Evolutionary conservation across 148 eudicot genomes (phyloP).

Genomic region (Rhododendron molle): DNA sequence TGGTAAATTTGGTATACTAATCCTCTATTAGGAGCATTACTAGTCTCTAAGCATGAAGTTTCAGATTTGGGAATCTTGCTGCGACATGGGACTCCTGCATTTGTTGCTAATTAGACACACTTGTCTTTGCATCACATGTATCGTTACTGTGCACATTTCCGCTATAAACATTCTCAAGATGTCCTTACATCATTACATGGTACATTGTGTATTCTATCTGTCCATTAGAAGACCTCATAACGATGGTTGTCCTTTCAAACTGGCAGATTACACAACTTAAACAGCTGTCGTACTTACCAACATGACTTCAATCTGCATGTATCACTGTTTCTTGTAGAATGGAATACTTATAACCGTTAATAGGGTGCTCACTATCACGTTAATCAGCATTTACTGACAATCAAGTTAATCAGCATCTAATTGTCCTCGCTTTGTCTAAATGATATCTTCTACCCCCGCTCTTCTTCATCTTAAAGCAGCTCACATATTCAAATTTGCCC

Average conservation of each 20-base stretch:
- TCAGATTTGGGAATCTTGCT: neutral
- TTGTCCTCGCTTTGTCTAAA: neutral
- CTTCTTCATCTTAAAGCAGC: neutral
- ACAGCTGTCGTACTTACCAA: neutral
- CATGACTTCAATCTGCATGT: neutral
- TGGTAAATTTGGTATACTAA: neutral
- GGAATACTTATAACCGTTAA: neutral
- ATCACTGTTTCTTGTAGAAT: neutral
- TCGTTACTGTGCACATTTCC: neutral
- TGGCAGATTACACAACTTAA: neutral
- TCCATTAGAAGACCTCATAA: neutral
- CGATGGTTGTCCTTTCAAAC: neutral
- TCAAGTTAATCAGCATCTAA: neutral
- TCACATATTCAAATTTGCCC: neutral
- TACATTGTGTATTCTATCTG: neutral
- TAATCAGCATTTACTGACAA: neutral
- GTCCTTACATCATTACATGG: neutral
- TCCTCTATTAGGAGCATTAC: neutral
- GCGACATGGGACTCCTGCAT: neutral
- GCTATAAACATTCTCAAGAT: neutral
- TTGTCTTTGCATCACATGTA: neutral
- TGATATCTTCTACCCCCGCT: neutral
- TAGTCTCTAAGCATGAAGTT: neutral
- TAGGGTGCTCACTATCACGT: neutral
- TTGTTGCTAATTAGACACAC: neutral